Conservation (phyloP, 768 basidiomycete species). For the Megacollybia marginata region DNA sequence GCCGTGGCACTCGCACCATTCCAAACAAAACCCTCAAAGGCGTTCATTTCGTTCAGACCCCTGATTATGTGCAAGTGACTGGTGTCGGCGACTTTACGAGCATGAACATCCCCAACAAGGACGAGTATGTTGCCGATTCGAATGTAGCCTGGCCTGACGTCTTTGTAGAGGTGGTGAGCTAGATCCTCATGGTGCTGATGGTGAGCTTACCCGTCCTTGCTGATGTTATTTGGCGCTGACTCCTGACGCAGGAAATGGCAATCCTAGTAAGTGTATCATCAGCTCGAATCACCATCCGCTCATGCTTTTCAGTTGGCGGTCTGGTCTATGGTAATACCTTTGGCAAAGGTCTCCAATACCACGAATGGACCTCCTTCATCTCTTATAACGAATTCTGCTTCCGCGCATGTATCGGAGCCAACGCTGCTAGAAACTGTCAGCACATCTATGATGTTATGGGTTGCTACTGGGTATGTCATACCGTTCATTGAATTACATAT, state of each 20-base stretch:
- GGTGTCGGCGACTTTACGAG: conserved; percentile 46
- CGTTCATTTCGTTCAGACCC: conserved; percentile 41
- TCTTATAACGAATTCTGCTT: conserved; percentile 63
- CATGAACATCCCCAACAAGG: conserved; percentile 48
- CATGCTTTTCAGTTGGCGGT: neutral
- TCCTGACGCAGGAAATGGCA: neutral
- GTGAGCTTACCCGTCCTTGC: conserved; percentile 1
- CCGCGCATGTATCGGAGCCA: conserved; percentile 60
- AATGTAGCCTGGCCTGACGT: neutral
- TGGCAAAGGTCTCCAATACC: conserved; percentile 43
- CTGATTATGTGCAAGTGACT: conserved; percentile 47
- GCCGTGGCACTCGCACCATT: conserved; percentile 59
- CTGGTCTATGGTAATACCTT: conserved; percentile 41
- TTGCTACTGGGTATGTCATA: conserved; percentile 32
- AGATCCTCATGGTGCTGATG: conserved; percentile 49
- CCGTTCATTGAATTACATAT: neutral
- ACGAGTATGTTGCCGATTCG: conserved; percentile 14
- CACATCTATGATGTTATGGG: conserved; percentile 75
- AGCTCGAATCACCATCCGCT: neutral
- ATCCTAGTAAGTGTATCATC: neutral
- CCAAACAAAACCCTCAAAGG: conserved; percentile 30
- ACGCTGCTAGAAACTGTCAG: conserved; percentile 56
- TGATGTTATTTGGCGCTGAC: too few species aligned
- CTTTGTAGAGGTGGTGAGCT: conserved; percentile 29
- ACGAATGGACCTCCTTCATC: conserved; percentile 85